Conservation (phyloP, 495 filamentous ascomycete species). For the Penicillium pancosmium region DNA sequence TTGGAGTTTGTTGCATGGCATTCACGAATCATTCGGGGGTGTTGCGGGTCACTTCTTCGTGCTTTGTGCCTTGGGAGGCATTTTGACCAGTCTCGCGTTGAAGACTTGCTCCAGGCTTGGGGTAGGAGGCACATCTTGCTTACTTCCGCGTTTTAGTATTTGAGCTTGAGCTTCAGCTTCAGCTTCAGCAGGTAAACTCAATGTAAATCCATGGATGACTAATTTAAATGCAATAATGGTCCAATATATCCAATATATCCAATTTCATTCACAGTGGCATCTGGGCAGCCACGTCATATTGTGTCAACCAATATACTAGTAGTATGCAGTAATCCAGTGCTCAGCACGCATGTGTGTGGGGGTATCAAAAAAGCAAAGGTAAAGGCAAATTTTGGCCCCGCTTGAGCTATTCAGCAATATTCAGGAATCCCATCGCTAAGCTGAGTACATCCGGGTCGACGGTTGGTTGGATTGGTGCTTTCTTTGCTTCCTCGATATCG, state of each 20-base stretch:
- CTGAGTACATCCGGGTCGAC: slow-evolving; percentile 41
- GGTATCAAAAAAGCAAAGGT: slow-evolving; percentile 12
- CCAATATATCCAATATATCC: not conserved
- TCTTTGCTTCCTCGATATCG: slow-evolving; percentile 32
- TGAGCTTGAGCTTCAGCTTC: not conserved
- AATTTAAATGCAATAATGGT: not conserved
- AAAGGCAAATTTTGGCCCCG: not conserved
- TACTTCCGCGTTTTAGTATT: slow-evolving; percentile 1
- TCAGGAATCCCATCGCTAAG: slow-evolving; percentile 44
- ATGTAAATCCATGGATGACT: not conserved
- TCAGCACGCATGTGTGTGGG: not conserved
- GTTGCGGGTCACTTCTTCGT: slow-evolving; percentile 27
- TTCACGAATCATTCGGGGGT: slow-evolving; percentile 28
- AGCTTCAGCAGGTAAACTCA: not conserved
- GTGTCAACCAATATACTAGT: not conserved
- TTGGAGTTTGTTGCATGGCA: slow-evolving; percentile 46
- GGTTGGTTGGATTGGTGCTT: slow-evolving; percentile 2
- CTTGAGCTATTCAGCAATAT: slow-evolving; percentile 31
- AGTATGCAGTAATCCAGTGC: not conserved
- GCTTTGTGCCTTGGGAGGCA: slow-evolving; percentile 8
- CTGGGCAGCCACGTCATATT: too few relatives aligned
- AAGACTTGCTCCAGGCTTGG: not conserved
- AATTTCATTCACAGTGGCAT: too few relatives aligned
- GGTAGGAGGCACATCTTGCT: not conserved
- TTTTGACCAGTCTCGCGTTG: slow-evolving; percentile 10